Evolutionary conservation across 2,329 filamentous ascomycete species (phyloP).

Genomic region (Myriosclerotinia scirpicola): DNA sequence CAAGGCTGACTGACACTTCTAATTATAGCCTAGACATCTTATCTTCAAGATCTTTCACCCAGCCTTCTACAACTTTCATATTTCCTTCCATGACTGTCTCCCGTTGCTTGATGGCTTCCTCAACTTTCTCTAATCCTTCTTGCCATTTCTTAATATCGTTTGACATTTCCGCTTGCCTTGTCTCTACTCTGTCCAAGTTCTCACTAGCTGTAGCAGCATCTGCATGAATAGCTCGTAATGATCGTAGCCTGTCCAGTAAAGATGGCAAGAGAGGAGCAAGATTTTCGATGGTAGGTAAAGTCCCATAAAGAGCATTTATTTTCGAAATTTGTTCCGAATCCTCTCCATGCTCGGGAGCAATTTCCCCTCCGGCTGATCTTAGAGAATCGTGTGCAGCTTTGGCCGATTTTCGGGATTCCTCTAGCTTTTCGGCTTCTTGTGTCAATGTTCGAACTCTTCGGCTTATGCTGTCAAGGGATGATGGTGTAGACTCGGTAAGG

Average conservation of each 20-base stretch:
- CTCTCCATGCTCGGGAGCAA: conserved; percentile 48
- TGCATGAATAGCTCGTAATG: conserved; percentile 79
- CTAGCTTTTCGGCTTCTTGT: conserved; percentile 70
- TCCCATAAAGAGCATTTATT: conserved; percentile 87
- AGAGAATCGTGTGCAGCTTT: conserved; percentile 62
- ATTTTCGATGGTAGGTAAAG: conserved; percentile 83
- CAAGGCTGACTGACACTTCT: conserved; percentile 16
- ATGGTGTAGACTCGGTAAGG: conserved; percentile 69
- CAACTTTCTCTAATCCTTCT: conserved; percentile 75
- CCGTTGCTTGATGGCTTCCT: conserved; percentile 69
- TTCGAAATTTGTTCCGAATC: conserved; percentile 76
- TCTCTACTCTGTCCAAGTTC: conserved; percentile 74
- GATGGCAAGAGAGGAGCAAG: conserved; percentile 82
- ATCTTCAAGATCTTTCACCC: conserved; percentile 83
- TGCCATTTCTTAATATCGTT: conserved; percentile 84
- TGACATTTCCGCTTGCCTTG: conserved; percentile 77
- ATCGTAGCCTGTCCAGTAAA: conserved; percentile 80
- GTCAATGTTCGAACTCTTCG: conserved; percentile 68
- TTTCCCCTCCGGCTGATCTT: conserved; percentile 42
- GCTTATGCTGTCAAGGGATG: conserved; percentile 70
- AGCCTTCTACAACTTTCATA: conserved; percentile 79
- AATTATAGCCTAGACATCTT: conserved; percentile 58
- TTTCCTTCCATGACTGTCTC: conserved; percentile 73
- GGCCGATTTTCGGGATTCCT: conserved; percentile 62
- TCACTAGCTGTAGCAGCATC: conserved; percentile 81